These are phyloP conservation scores for Botrytis pseudocinerea DNA, from an alignment of 2,329 filamentous ascomycete genomes.

Conservation along the genomic window DNA sequence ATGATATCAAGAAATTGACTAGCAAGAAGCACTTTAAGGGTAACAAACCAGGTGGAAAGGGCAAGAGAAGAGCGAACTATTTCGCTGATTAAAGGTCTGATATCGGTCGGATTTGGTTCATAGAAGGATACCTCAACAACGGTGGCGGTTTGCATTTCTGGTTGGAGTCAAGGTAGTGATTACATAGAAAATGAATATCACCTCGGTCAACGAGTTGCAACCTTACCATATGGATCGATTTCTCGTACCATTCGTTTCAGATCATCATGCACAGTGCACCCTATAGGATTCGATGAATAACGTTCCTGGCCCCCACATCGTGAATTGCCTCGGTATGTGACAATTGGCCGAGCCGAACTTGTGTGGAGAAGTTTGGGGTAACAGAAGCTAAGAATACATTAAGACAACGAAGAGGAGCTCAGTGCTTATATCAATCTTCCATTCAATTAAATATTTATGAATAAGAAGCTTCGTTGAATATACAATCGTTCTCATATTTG, in stretches of 20 bases:
- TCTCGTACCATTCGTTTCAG: constrained; percentile 8
- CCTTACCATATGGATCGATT: neutral
- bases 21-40: constrained; percentile 96
- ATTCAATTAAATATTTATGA: neutral
- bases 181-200: constrained; percentile 11
- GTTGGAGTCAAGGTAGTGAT: constrained; percentile 18
- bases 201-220: neutral
- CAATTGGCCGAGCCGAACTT: constrained; percentile 24
- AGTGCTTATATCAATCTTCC: neutral
- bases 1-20: constrained; percentile 64
- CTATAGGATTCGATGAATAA: neutral
- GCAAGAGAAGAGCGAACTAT: constrained; percentile 43
- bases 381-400: neutral
- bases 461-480: neutral
- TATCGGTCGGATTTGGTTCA: constrained; percentile 18
- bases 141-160: constrained; percentile 16
- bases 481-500: neutral
- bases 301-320: neutral
- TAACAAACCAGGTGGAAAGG: constrained; percentile 59
- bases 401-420: neutral
- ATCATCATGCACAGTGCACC: neutral
- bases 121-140: constrained; percentile 23
- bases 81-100: constrained; percentile 38
- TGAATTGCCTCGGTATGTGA: constrained; percentile 31
- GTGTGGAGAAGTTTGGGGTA: constrained; percentile 32